A percentile compares a stretch with the other conserved stretches of the same genome.
phyloP scores from a whole-genome alignment of 345 rosid genomes.

The Hevea brasiliensis region DNA sequence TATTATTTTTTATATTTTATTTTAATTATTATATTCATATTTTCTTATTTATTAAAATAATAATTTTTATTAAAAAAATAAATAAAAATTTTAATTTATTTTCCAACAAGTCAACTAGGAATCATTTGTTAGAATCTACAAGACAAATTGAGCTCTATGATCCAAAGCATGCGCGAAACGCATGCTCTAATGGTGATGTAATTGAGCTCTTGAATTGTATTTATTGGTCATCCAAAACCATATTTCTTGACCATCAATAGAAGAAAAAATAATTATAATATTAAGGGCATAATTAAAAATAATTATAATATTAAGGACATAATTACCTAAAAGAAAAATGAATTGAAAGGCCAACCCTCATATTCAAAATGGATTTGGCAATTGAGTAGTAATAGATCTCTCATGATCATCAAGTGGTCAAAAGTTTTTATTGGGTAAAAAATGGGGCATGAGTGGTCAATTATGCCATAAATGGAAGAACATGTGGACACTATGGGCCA shows the following conservation, averaged over 20 bases:
- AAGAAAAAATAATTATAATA: no score
- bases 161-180: constrained; percentile 35
- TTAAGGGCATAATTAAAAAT: no score
- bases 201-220: constrained; percentile 10
- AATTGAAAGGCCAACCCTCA: constrained; percentile 17
- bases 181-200: constrained; percentile 24
- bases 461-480: constrained; percentile 21
- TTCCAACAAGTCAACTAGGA: not conserved
- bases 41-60: no score
- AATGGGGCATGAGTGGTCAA: not conserved
- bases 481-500: constrained; percentile 19
- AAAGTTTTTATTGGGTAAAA: constrained; percentile 11
- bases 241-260: constrained; percentile 13
- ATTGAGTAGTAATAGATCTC: constrained; percentile 34
- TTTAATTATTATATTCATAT: no score
- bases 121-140: constrained; percentile 4
- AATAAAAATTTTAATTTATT: no score
- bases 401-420: constrained; percentile 17
- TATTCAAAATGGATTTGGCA: constrained; percentile 37
- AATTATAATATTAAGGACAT: constrained; percentile 6
- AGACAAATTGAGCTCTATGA: not conserved
- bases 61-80: no score
- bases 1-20: no score
- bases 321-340: constrained; percentile 27
- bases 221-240: constrained; percentile 14